phyloP scores from a whole-genome alignment of 2,329 filamentous ascomycete genomes.

The Colletotrichum euphorbiae region DNA sequence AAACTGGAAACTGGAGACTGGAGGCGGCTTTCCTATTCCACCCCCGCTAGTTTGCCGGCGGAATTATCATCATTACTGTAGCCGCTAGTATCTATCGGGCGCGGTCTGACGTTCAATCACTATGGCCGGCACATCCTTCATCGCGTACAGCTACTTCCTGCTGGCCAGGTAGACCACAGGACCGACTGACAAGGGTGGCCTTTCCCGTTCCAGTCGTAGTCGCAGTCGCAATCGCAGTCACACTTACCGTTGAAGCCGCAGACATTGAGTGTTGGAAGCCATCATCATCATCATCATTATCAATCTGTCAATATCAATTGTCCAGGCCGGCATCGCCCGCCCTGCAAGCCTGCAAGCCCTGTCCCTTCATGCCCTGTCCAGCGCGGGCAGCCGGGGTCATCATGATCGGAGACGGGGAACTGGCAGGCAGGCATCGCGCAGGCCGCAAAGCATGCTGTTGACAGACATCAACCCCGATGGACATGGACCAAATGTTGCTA shows the following conservation, averaged over 20 bases:
- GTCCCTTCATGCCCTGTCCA: no score
- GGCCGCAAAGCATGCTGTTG: background rate
- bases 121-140: background rate
- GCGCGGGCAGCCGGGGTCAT: background rate
- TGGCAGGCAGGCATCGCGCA: constrained; percentile 13
- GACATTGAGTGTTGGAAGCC: no score
- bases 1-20: background rate
- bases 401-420: constrained; percentile 12
- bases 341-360: no score
- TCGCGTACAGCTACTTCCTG: background rate
- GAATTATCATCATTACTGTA: constrained; percentile 23
- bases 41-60: constrained; percentile 18
- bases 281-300: no score
- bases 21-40: background rate
- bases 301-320: no score
- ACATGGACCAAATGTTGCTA: background rate
- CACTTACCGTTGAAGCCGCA: no score
- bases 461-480: background rate
- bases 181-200: no score
- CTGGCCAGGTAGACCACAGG: no score
- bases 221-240: no score
- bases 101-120: constrained; percentile 10
- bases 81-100: constrained; percentile 16
- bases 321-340: no score
- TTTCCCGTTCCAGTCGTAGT: background rate